Evolutionary conservation across 768 basidiomycete genomes (phyloP).

Genomic region (Inosperma sp.): DNA sequence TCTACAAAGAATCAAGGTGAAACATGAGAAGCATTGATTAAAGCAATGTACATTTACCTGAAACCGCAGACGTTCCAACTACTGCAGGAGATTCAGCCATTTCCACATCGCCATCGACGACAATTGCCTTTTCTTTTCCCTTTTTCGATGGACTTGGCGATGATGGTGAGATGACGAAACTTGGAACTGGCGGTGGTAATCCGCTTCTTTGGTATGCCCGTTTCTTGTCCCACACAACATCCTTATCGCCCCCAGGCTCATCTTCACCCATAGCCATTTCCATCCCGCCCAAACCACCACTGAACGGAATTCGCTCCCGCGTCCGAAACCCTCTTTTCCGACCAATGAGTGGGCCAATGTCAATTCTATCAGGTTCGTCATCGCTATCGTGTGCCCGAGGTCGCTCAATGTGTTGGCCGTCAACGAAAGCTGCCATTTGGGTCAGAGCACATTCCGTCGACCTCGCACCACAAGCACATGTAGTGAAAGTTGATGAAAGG

Average conservation of each 20-base stretch:
- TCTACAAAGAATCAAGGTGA: neutral
- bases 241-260: neutral
- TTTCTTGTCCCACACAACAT: conserved; percentile 8
- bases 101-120: conserved; percentile 9
- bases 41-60: neutral
- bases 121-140: conserved; percentile 17
- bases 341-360: conserved; percentile 65
- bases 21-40: neutral
- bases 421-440: conserved; percentile 62
- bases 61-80: neutral
- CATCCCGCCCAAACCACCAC: conserved; percentile 51
- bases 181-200: neutral
- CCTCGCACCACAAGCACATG: conserved; percentile 66
- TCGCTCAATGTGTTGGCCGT: conserved; percentile 3
- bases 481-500: conserved; percentile 65
- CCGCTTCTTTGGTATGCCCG: conserved; percentile 12
- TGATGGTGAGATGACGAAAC: neutral
- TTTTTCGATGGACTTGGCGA: conserved; percentile 8
- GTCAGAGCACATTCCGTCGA: conserved; percentile 59
- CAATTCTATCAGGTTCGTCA: conserved; percentile 20
- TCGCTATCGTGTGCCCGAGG: neutral
- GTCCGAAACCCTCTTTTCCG: conserved; percentile 57
- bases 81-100: conserved; percentile 9
- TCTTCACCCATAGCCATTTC: conserved; percentile 20
- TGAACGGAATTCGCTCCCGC: conserved; percentile 48